A percentile compares a stretch with the other conserved stretches of the same genome.
Conservation (phyloP, 2,329 filamentous ascomycete genomes). For the Aspergillus brunneoviolaceus region DNA sequence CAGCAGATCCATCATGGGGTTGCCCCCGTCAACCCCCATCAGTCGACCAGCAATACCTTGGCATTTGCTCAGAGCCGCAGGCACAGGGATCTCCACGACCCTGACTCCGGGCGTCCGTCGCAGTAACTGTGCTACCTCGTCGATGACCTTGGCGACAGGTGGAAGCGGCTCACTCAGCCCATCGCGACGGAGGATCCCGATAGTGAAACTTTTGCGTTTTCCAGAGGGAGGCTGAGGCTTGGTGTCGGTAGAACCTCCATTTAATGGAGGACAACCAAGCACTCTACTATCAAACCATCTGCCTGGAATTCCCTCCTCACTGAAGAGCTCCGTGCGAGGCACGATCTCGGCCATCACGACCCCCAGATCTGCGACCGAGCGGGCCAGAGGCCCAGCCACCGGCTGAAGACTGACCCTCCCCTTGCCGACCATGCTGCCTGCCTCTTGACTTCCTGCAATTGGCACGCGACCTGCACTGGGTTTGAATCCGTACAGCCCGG, state of each 20-base stretch:
- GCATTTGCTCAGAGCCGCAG: constrained; percentile 53
- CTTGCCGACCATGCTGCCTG: constrained; percentile 47
- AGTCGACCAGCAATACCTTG: constrained; percentile 59
- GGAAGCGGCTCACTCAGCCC: constrained; percentile 41
- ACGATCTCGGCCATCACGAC: constrained; percentile 54
- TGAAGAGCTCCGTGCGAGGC: constrained; percentile 54
- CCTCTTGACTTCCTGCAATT: constrained; percentile 52
- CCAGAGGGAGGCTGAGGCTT: constrained; percentile 10
- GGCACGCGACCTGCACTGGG: constrained; percentile 50
- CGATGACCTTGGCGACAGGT: constrained; percentile 40
- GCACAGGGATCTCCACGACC: constrained; percentile 58
- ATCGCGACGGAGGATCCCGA: constrained; percentile 45
- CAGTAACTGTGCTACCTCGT: constrained; percentile 40
- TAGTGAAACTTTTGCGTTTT: constrained; percentile 35
- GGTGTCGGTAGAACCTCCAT: constrained; percentile 13
- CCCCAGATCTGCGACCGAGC: constrained; percentile 40
- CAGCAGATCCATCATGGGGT: constrained; percentile 57
- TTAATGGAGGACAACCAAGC: background rate
- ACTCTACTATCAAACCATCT: constrained; percentile 30
- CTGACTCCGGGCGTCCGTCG: constrained; percentile 47
- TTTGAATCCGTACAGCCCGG: constrained; percentile 54
- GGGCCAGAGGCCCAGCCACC: constrained; percentile 44
- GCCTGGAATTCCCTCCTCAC: constrained; percentile 46
- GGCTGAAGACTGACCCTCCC: constrained; percentile 54
- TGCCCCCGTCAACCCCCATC: constrained; percentile 59